phyloP scores from a whole-genome alignment of 305 asterid species.

The Solanum chacoense region DNA sequence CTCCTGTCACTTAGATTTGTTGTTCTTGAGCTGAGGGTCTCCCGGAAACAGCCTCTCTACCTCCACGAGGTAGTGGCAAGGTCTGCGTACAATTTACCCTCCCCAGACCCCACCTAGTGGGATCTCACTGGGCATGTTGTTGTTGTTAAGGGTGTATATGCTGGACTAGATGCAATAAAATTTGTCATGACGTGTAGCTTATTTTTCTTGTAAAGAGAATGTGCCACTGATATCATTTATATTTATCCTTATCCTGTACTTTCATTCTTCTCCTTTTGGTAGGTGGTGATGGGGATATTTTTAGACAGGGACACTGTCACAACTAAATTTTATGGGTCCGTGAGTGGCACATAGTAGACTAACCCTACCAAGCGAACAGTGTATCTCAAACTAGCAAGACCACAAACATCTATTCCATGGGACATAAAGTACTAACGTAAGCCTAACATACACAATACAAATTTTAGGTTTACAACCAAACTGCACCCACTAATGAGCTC shows the following conservation, averaged over 20 bases:
- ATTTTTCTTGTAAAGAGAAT: background rate
- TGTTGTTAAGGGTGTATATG: background rate
- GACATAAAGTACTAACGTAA: background rate
- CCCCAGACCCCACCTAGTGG: no score
- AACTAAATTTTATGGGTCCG: background rate
- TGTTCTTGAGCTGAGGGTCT: no score
- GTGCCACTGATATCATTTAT: background rate
- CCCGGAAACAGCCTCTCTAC: no score
- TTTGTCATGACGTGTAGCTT: background rate
- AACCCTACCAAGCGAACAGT: background rate
- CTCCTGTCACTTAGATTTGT: no score
- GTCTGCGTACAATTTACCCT: no score
- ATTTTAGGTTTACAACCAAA: background rate
- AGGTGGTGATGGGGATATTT: background rate
- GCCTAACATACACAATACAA: background rate
- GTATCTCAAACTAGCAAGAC: background rate
- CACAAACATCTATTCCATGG: background rate
- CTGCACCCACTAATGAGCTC: background rate
- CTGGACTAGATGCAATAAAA: background rate
- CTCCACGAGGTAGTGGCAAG: no score
- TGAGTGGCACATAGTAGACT: background rate
- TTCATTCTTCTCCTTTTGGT: background rate
- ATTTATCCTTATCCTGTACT: background rate
- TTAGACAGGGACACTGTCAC: background rate
- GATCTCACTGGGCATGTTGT: no score